Evolutionary conservation across 1,139 yeast genomes (phyloP), one percentile per base, ranked within the genome.

Genomic region (Saccharomycopsis hybrid): DNA sequence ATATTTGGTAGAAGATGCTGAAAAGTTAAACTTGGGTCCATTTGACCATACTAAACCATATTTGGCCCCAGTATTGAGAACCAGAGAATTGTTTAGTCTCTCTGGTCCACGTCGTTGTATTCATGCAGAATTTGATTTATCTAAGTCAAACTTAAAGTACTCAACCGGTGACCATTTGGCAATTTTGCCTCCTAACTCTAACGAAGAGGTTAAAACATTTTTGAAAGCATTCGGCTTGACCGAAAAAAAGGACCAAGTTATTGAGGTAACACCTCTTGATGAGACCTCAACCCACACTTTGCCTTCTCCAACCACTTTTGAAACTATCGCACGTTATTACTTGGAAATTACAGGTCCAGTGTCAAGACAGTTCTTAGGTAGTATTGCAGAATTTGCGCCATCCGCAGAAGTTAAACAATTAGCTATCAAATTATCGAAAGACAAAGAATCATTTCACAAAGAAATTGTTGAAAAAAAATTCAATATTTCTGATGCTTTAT

Each of bases 141-240:
- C 88, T 1, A 77, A 70, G 41, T 78, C 94, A 3, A 85, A 85
- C 60, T 71, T 92, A 63, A 81, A 84, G 62, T 92, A 92, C 66
- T 74, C 89, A 48, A 92, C 98, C 8, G 98, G 98, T 65, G 98
- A 92, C 65, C 98, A 92, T 68, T 71, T 92, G 59, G 97, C 96
- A 9, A 72, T 92, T 54, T 86, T 97, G 95, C 92, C 97, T 40
- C 87, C 94, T 41, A 92, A 92, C 66, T 73, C 95, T 3, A 74
- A 83, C 62, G 88, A 82, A 62, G 81, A 86, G 60, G 82, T 89
- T 42, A 73, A 71, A 24, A 71, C 74, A 41, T 85, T 92, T 59
- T 68, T 85, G 55, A 60, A 70, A 47, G 80, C 86, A 7, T 78
- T 90, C 56, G 84, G 78, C 37, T 72, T 92, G 55, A 61, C 66